Base-by-base conservation (phyloP, 495 filamentous ascomycete genomes). In the Polyplosphaeria fusca region DNA sequence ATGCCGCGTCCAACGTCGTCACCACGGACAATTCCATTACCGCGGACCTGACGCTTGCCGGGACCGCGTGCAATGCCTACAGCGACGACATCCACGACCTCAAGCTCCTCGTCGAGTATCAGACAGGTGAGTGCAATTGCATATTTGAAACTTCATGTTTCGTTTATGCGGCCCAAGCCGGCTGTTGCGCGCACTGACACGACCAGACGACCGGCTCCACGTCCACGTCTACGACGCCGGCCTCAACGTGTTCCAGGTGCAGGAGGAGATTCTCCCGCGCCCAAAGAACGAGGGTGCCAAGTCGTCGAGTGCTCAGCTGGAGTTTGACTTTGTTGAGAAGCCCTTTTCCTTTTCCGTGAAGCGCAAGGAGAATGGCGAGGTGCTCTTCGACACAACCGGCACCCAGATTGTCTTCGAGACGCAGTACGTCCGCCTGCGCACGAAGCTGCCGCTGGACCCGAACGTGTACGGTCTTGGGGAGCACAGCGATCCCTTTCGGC, bases 401-500 rank as follows among this genome's bases (percentile, higher is more conserved):
- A 19, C 32, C 9, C 22, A 53, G 26, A 73, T 94, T 35, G 71
- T 94, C 41, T 95, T 91, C 65, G 84, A 95, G 71, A 81, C 80
- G 14, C 88, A 93, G 67, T 93, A 88, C 64, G 67, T 95, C 26
- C 79, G 83, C 1, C 71, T 95, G 14, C 80, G 84, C 16, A 91
- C 89, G 4, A 74, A 70, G 60, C 75, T 92, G 23, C 87, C 87
- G 0, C 62, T 78, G 0, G 69, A 84, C 45, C 85, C 87, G 0
- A 82, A 87, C 57, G 69, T 95, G 13, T 93, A 93, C 63, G 89
- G 89, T 1, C 74, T 95, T 2, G 89, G 89, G 7, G 89, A 95
- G 64, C 85, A 90, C 66, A 84, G 79, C 11, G 89, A 94, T 61
- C 74, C 83, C 14, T 82, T 94, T 58, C 80, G 80, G 27, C 78